phyloP scores from a whole-genome alignment of 108 stramenopile species.

The Licmophora abbreviata region DNA sequence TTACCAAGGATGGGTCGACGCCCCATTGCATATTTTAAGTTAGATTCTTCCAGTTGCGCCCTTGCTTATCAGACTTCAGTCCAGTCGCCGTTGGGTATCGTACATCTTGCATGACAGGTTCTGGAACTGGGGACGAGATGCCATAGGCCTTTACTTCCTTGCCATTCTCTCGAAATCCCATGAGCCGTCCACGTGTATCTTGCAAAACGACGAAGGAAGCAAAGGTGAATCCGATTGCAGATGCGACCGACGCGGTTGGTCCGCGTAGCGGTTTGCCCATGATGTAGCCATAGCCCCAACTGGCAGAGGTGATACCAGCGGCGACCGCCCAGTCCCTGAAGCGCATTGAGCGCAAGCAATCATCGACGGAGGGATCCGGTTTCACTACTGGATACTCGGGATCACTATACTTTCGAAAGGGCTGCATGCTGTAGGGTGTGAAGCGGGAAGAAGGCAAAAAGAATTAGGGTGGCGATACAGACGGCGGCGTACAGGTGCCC shows the following conservation, averaged over 20 bases:
- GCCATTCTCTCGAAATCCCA: constrained; percentile 70
- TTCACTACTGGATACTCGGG: constrained; percentile 78
- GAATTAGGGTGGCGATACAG: too few species aligned
- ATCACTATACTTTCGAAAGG: constrained; percentile 25
- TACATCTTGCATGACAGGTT: constrained; percentile 6
- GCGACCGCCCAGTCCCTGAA: constrained; percentile 45
- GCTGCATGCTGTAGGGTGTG: too few species aligned
- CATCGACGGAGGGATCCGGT: constrained; percentile 64
- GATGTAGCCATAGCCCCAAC: constrained; percentile 72
- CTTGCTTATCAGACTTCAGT: constrained; percentile 12
- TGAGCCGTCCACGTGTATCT: constrained; percentile 50
- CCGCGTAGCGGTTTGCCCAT: constrained; percentile 73
- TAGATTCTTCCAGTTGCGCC: constrained; percentile 34
- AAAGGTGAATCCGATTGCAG: constrained; percentile 69
- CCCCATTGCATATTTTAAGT: constrained; percentile 8
- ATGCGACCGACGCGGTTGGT: constrained; percentile 61
- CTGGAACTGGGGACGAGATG: constrained; percentile 9
- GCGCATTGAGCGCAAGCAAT: constrained; percentile 61
- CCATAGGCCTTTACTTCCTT: constrained; percentile 57
- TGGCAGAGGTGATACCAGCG: constrained; percentile 39
- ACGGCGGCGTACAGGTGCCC: too few species aligned
- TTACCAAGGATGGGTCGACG: background rate
- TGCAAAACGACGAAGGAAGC: constrained; percentile 62
- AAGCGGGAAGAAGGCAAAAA: too few species aligned
- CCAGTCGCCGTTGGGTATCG: constrained; percentile 23